phyloP scores from a whole-genome alignment of 75 land plant species.

The Sequoiadendron giganteum region DNA sequence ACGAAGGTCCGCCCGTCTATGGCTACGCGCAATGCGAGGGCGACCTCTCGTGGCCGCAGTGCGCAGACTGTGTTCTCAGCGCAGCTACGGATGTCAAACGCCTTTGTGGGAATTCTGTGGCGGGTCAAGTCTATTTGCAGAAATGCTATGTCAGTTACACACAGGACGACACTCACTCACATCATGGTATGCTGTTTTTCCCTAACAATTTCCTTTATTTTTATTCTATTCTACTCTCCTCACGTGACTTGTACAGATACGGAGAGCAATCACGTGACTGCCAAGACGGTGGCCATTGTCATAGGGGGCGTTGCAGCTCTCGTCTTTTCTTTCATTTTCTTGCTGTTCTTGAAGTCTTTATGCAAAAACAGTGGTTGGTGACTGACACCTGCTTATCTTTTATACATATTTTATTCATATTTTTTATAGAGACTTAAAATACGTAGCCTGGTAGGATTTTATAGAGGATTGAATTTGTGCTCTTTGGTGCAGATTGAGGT shows the following conservation, averaged over 20 bases:
- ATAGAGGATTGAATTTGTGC: too few species aligned
- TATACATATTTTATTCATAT: too few species aligned
- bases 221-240: too few species aligned
- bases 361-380: neutral
- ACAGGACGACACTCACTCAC: neutral
- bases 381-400: too few species aligned
- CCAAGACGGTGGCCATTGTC: slow-evolving; percentile 2
- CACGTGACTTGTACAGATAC: neutral
- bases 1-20: slow-evolving; percentile 32
- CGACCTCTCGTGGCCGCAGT: slow-evolving; percentile 46
- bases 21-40: slow-evolving; percentile 63
- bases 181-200: neutral
- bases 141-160: slow-evolving; percentile 53
- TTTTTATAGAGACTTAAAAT: too few species aligned
- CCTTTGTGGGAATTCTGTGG: slow-evolving; percentile 43
- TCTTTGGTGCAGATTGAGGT: too few species aligned
- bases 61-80: slow-evolving; percentile 38
- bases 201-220: neutral
- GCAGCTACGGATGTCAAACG: slow-evolving; percentile 52
- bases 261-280: neutral
- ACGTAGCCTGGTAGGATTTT: too few species aligned
- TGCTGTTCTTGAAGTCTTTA: neutral
- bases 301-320: neutral
- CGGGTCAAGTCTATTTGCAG: slow-evolving; percentile 54
- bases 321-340: neutral